Conservation (phyloP, 2,329 filamentous ascomycete species). For the Aquanectria penicillioides region DNA sequence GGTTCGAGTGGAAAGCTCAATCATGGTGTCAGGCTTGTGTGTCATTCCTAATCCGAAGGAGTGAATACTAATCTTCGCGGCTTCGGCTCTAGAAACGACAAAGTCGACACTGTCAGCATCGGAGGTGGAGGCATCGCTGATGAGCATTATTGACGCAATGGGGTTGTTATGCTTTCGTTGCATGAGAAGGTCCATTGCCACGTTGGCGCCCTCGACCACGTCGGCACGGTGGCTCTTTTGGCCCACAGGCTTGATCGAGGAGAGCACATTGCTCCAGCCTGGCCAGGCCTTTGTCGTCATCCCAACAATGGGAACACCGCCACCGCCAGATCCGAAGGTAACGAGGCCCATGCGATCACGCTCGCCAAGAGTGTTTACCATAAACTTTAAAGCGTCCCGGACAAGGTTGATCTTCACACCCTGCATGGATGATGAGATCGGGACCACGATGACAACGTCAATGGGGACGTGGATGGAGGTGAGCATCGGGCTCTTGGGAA, state of each 20-base stretch:
- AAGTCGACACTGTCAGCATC: conserved; percentile 97
- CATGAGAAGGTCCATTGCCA: conserved; percentile 98
- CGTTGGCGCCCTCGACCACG: conserved; percentile 96
- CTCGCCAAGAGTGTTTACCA: conserved; percentile 89
- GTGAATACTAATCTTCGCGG: conserved; percentile 97
- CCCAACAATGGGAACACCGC: conserved; percentile 93
- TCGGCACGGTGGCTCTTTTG: conserved; percentile 97
- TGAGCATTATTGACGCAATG: conserved; percentile 92
- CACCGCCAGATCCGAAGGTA: conserved; percentile 93
- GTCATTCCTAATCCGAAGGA: conserved; percentile 96
- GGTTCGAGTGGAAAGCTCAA: conserved; percentile 92
- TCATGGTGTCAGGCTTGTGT: conserved; percentile 99
- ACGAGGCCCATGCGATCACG: conserved; percentile 97
- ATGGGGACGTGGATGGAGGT: conserved; percentile 84
- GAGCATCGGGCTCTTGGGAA: conserved; percentile 58
- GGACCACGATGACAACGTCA: conserved; percentile 95
- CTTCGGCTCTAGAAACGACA: conserved; percentile 94
- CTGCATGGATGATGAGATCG: conserved; percentile 98
- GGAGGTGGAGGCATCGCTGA: conserved; percentile 95
- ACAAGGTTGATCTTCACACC: conserved; percentile 98
- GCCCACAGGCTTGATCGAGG: conserved; percentile 89
- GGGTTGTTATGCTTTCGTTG: conserved; percentile 96
- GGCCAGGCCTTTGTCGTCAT: conserved; percentile 97
- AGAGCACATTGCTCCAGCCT: conserved; percentile 87
- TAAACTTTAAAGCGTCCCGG: conserved; percentile 89